These are phyloP conservation scores for Myriosclerotinia curreyana DNA, from an alignment of 2,329 filamentous ascomycete genomes.

Conservation along the genomic window DNA sequence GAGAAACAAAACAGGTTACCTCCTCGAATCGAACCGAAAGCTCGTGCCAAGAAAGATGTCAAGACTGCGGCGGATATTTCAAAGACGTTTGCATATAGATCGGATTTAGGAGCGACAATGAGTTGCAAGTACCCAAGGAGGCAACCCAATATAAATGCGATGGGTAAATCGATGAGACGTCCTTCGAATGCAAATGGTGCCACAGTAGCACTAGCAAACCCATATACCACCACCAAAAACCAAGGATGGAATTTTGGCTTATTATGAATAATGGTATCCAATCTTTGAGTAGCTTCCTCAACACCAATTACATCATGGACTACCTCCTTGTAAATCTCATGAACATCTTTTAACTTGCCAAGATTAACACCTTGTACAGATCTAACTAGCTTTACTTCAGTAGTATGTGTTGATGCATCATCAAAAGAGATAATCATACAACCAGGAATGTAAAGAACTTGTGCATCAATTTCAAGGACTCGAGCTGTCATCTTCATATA, in stretches of 20 bases:
- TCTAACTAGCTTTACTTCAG: conserved; percentile 74
- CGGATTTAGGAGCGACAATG: conserved; percentile 65
- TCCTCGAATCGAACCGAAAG: conserved; percentile 56
- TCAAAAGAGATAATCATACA: conserved; percentile 96
- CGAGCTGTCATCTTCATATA: conserved; percentile 88
- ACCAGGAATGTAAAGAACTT: conserved; percentile 85
- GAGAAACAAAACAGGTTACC: conserved; percentile 61
- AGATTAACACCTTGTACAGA: conserved; percentile 68
- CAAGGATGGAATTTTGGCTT: conserved; percentile 50
- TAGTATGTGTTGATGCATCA: conserved; percentile 68
- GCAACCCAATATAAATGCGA: conserved; percentile 68
- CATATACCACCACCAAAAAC: conserved; percentile 62
- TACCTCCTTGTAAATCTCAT: conserved; percentile 79
- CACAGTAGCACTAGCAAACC: conserved; percentile 67
- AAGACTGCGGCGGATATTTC: conserved; percentile 60
- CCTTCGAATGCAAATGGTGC: conserved; percentile 74
- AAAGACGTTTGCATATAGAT: conserved; percentile 65
- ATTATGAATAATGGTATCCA: conserved; percentile 54
- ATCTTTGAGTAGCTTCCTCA: conserved; percentile 62
- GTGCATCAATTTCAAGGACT: conserved; percentile 84
- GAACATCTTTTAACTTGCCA: conserved; percentile 69
- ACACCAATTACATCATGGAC: conserved; percentile 72
- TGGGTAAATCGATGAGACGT: conserved; percentile 67
- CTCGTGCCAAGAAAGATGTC: conserved; percentile 60
- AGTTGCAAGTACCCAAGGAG: conserved; percentile 68